These are phyloP conservation scores for Lyophyllum semitale DNA, from an alignment of 768 basidiomycete genomes.

Conservation along the genomic window DNA sequence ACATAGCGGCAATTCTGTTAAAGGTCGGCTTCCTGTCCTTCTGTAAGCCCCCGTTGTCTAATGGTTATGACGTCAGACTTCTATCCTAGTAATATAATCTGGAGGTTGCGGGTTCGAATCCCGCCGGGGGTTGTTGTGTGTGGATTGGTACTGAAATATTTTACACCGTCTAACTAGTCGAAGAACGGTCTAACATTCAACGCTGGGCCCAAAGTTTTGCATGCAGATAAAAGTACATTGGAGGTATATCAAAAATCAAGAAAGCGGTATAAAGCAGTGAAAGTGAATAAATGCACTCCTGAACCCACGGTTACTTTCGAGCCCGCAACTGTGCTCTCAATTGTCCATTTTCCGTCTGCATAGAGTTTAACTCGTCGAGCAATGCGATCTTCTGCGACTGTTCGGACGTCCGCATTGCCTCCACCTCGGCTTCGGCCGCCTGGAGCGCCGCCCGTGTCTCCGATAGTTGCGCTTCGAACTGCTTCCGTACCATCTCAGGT, in stretches of 20 bases:
- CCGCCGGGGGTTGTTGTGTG: slow-evolving; percentile 64
- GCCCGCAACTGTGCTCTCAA: slow-evolving; percentile 72
- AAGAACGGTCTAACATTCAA: too few species aligned
- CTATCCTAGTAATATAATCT: slow-evolving; percentile 53
- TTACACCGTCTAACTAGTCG: too few species aligned
- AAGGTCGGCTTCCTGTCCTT: background rate
- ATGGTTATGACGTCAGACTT: slow-evolving; percentile 93
- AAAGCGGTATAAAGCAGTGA: background rate
- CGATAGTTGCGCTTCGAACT: slow-evolving; percentile 64
- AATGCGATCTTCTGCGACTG: slow-evolving; percentile 82
- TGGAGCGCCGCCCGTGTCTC: slow-evolving; percentile 64
- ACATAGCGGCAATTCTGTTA: too few species aligned
- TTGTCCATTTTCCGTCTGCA: slow-evolving; percentile 77
- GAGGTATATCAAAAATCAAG: slow-evolving; percentile 3
- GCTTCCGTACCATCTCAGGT: slow-evolving; percentile 58
- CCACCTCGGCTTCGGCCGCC: slow-evolving; percentile 67
- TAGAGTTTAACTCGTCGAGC: slow-evolving; percentile 84
- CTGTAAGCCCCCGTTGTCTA: slow-evolving; percentile 75
- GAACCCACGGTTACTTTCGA: slow-evolving; percentile 38
- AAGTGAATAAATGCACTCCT: background rate
- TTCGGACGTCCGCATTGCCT: slow-evolving; percentile 67
- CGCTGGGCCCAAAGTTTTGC: background rate
- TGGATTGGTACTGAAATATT: too few species aligned
- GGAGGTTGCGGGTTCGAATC: slow-evolving; percentile 89
- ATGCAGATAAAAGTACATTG: slow-evolving; percentile 11